Evolutionary conservation across 1,284 basidiomycete genomes (phyloP), one percentile per base, ranked within the genome.

Genomic region (Boletellus deceptivus): DNA sequence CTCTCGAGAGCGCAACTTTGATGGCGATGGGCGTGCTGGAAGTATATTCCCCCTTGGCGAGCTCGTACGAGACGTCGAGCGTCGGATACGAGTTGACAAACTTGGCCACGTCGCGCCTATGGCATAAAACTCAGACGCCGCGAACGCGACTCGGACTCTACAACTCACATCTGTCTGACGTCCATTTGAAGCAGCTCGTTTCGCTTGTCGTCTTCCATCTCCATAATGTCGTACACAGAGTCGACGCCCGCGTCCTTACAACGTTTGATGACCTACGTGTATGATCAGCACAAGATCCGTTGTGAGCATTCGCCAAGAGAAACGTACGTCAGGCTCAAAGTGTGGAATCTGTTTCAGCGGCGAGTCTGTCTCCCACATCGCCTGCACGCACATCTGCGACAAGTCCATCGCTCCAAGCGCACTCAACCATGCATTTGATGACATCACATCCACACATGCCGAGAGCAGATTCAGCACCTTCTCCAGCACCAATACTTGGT

Each of bases 371-470:
- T 99, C 95, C 96, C 96, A 98, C 68, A 96, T 87, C 0, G 91
- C 95, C 71, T 99, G 97, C 2, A 98, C 93, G 69, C 92, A 94
- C 96, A 99, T 99, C 73, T 99, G 97, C n/a, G 89, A 91, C 52
- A 99, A 70, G 73, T 99, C 97, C 97, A 99, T 99, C 0, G 95
- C 96, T 44, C 95, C 91, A 14, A 98, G 75, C 1, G 95, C 96
- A 64, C 88, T 96, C 62, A 99, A 71, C 86, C 87, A 96, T 3
- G 91, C 93, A 65, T 98, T 98, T 43, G 89, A 93, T 5, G 91
- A 94, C 93, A 99, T 94, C 54, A 99, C 96, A 68, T 98, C 96
- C 33, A 98, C 95, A 64, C 93, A 95, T 2, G 96, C 94, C 11
- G 89, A 93, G 20, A 96, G 77, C 25, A 96, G 72, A 60, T 93